These are phyloP conservation scores for Penicillium sp. DNA, from an alignment of 2,329 filamentous ascomycete genomes.

Conservation along the genomic window DNA sequence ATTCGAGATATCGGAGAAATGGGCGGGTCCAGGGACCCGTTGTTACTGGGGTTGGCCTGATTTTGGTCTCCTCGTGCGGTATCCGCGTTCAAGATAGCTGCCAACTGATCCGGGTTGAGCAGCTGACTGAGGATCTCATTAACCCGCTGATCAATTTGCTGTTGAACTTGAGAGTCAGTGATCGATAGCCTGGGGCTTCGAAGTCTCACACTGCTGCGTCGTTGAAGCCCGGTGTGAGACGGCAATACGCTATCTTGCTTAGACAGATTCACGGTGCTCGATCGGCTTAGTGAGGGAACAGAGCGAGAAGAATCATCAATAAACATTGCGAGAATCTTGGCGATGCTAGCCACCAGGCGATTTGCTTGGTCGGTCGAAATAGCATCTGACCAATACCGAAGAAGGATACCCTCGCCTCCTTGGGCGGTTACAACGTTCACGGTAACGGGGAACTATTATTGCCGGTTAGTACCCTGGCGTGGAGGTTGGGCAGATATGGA, in stretches of 20 bases:
- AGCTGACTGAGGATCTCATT: slow-evolving; percentile 40
- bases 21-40: slow-evolving; percentile 25
- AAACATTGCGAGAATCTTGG: neutral
- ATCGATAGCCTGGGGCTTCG: neutral
- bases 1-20: neutral
- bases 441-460: neutral
- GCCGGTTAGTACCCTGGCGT: slow-evolving; percentile 15
- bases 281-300: neutral
- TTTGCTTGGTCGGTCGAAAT: slow-evolving; percentile 1
- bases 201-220: slow-evolving; percentile 1
- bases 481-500: neutral
- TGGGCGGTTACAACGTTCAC: slow-evolving; percentile 4
- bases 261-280: neutral
- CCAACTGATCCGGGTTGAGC: slow-evolving; percentile 36
- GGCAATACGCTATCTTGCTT: neutral
- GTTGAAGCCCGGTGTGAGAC: neutral
- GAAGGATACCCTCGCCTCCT: slow-evolving; percentile 4
- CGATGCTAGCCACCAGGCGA: neutral
- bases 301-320: neutral
- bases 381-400: slow-evolving; percentile 7
- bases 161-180: slow-evolving; percentile 18
- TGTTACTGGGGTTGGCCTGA: slow-evolving; percentile 18
- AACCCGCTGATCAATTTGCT: slow-evolving; percentile 41
- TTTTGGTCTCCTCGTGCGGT: neutral
- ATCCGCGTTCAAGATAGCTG: slow-evolving; percentile 13